Base-by-base conservation (phyloP, 495 filamentous ascomycete species). In the Cenococcum geophilum region DNA sequence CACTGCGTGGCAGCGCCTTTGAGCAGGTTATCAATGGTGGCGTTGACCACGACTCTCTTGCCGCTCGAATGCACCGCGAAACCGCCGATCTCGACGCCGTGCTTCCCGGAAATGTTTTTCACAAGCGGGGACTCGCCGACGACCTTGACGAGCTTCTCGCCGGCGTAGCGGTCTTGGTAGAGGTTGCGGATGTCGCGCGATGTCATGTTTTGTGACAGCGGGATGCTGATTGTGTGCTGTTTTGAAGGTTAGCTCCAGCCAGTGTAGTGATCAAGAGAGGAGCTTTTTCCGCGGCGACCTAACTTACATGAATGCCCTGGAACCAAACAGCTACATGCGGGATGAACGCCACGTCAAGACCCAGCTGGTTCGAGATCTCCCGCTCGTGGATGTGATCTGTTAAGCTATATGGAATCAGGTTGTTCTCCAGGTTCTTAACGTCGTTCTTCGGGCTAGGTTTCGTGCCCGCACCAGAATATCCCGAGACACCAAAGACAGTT, bases 1-100 rank as follows among this genome's bases (percentile, higher is more conserved):
- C 91, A 96, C 76, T 97, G 93, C 52, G 93, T 98, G 6, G 91
- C 91, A 42, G 93, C 93, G 42, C 93, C 93, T 83, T 98, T 98
- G 57, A 96, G 79, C 62, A 97, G 77, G 76, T 98, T 97, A 74
- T 98, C 93, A 66, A 98, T 97, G n/a, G 92, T 96, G 21, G 88
- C 92, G 72, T 91, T 95, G 54, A 98, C 84, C 54, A 98, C 93
- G 0, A 92, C 93, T 36, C 93, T 81, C 79, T 89, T 92, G 50
- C 92, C 92, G 25, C 80, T 81, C 60, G 83, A 88, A 76, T 96
- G 88, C 45, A 97, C 92, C 45, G 86, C 91, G 68, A 97, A 97
- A 23, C 92, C 91, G 61, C 93, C 93, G 74, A 98, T 89, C 77
- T 97, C 91, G 20, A 96, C 84, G 9, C 91, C 91, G 70, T 98